Base-by-base conservation (phyloP, 2,329 filamentous ascomycete species). In the Fusarium fujikuroi region DNA sequence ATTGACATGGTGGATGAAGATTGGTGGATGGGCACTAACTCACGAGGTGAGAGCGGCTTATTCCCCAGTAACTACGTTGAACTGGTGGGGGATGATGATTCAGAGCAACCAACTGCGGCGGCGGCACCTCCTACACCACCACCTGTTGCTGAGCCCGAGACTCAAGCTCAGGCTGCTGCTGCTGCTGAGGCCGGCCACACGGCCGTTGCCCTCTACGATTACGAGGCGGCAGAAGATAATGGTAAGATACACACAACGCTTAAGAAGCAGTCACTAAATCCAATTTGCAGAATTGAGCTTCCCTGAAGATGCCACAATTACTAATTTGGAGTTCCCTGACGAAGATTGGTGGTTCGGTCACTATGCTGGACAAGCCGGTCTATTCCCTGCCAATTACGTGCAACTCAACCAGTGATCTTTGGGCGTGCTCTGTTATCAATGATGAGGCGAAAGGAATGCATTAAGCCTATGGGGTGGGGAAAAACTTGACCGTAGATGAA, bases 61-160 rank as follows among this genome's bases (percentile, higher is more conserved):
- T 98, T 99, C 87, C 96, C 96, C 9, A 96, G 94, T 85, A 98
- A 98, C 86, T 99, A 99, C 75, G 95, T 99, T 60, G 95, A 97
- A 81, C 82, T 97, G 28, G 87, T 96, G 34, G 92, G 93, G 42
- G 92, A 89, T 40, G 92, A 92, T 30, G 88, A 89, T 49, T 47
- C 71, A 30, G 85, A 82, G 32, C 83, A 80, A 37, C 80, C 80
- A 30, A 79, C 72, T 58, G 58, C 79, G 30, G 78, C 80, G 50
- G 25, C 39, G 15, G 78, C 78, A 16, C 36, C 49, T 10, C 77
- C 78, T 21, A 77, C 80, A 23, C 72, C 80, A 30, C 72, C 76
- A 14, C 75, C 80, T 19, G 79, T 82, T 15, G 80, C 82, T 8
- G 83, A 69, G 23, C 60, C 76, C 6, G 75, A 73, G 56, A 78